Base-by-base conservation (phyloP, 306 rosid species). In the Quercus rubra region DNA sequence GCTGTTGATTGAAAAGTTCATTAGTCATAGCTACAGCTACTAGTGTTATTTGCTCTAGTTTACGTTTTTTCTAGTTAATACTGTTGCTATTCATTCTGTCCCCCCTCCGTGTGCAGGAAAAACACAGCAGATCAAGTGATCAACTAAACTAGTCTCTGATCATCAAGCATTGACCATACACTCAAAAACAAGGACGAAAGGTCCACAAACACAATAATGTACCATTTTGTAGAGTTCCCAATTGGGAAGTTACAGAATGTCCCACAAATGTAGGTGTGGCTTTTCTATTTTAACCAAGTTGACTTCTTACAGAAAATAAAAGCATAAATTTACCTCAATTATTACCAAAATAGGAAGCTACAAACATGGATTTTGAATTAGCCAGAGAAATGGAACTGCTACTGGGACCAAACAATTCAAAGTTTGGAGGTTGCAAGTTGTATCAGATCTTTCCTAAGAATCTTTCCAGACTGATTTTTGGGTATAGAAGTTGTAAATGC, bases 391-490 rank as follows among this genome's bases (percentile, higher is more conserved):
- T 35, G 27, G 51, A 33, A 25, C 33, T 12, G 67, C 14, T 3
- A 75, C 10, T 33, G 62, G 3, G 56, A 31, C 64, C 74, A 20
- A 30, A 12, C 23, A 55, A 19, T 66, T 87, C 82, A 92, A 17
- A 91, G 95, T 79, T 89, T 92, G 30, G 95, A 92, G 33, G 97
- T 86, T 25, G 97, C 92, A 1, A 92, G 96, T 81, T 86, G 83
- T 68, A 95, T 84, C 64, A 95, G 98, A 89, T 95, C 99, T 88
- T 92, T 95, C 81, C 99, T 85, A n/a, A 95, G 91, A 76, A 95
- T 95, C 89, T 95, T 95, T 31, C 99, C 99, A 1, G 97, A 90
- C 3, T 97, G 87, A 81, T 91, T 95, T 86, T 92, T 95, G 30
- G 98, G 99, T 77, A 95, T 73, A 58, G 97, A 89, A 74, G 81